Conservation (phyloP, 768 basidiomycete species). For the Phaffia tasmanica region DNA sequence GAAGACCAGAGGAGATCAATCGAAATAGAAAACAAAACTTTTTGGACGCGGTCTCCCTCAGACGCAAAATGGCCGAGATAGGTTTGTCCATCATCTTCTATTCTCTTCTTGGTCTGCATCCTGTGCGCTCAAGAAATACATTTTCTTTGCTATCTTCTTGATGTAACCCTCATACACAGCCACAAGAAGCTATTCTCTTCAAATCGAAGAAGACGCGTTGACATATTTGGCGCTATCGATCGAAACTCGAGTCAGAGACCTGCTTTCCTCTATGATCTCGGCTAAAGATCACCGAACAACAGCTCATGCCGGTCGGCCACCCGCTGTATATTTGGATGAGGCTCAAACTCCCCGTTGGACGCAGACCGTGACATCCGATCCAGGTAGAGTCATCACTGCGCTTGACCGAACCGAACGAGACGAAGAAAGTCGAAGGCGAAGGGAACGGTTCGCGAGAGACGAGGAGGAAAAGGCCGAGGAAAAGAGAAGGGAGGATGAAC, state of each 20-base stretch:
- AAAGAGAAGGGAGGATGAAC: slow-evolving; percentile 23
- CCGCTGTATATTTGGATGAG: slow-evolving; percentile 47
- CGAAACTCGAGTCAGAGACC: slow-evolving; percentile 41
- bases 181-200: neutral
- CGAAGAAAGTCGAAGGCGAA: slow-evolving; percentile 62
- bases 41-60: slow-evolving; percentile 13
- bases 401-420: slow-evolving; percentile 72
- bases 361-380: slow-evolving; percentile 61
- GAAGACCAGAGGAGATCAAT: neutral
- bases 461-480: slow-evolving; percentile 58
- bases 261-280: slow-evolving; percentile 28
- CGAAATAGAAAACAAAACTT: slow-evolving; percentile 8
- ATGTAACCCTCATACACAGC: neutral
- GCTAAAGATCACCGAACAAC: slow-evolving; percentile 45
- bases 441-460: slow-evolving; percentile 65
- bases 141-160: neutral
- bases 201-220: slow-evolving; percentile 53
- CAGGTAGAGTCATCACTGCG: slow-evolving; percentile 62
- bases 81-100: neutral
- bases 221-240: slow-evolving; percentile 71
- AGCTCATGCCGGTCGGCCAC: slow-evolving; percentile 40
- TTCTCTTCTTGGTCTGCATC: neutral
- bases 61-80: slow-evolving; percentile 8
- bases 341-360: slow-evolving; percentile 63
- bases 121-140: neutral